A percentile compares a stretch with the other conserved stretches of the same genome.
Conservation (phyloP, 2,329 filamentous ascomycete species). For the Fusarium vanettenii region DNA sequence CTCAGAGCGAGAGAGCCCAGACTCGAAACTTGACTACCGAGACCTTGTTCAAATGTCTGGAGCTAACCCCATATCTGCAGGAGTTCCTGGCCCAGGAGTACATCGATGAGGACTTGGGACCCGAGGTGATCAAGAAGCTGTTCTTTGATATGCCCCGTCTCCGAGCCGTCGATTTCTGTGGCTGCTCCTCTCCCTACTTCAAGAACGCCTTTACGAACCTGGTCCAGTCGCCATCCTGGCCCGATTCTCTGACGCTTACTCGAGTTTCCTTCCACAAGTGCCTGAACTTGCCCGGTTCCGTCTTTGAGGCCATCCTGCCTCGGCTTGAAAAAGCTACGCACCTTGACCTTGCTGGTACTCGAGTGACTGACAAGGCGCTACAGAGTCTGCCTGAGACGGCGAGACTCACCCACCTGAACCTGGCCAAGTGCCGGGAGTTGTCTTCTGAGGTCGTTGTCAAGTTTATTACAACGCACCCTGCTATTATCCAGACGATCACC, state of each 20-base stretch:
- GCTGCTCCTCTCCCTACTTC: conserved; percentile 76
- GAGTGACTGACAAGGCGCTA: conserved; percentile 78
- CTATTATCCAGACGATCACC: conserved; percentile 71
- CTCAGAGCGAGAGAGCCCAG: conserved; percentile 78
- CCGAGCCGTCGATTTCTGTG: conserved; percentile 80
- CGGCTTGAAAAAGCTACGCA: conserved; percentile 77
- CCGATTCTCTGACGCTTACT: conserved; percentile 68
- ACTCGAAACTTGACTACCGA: conserved; percentile 81
- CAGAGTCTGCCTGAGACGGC: conserved; percentile 78
- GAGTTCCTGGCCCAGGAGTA: conserved; percentile 87
- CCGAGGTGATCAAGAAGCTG: conserved; percentile 76
- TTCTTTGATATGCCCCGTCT: conserved; percentile 74
- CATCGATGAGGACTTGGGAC: conserved; percentile 78
- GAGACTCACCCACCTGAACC: conserved; percentile 79
- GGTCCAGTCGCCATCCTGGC: conserved; percentile 62
- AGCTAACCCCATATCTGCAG: conserved; percentile 77
- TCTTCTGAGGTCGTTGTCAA: conserved; percentile 74
- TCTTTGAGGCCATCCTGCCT: conserved; percentile 79
- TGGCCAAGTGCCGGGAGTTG: conserved; percentile 80
- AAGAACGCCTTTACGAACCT: conserved; percentile 72
- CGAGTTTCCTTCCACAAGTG: conserved; percentile 84
- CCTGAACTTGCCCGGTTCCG: conserved; percentile 72
- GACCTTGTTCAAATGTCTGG: conserved; percentile 77
- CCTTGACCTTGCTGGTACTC: conserved; percentile 82
- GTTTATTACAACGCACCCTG: conserved; percentile 78